Percentiles rank a stretch among this genome's conserved stretches.
Evolutionary conservation across 2,329 filamentous ascomycete species (phyloP).

Genomic region (Aspergillus proliferans): DNA sequence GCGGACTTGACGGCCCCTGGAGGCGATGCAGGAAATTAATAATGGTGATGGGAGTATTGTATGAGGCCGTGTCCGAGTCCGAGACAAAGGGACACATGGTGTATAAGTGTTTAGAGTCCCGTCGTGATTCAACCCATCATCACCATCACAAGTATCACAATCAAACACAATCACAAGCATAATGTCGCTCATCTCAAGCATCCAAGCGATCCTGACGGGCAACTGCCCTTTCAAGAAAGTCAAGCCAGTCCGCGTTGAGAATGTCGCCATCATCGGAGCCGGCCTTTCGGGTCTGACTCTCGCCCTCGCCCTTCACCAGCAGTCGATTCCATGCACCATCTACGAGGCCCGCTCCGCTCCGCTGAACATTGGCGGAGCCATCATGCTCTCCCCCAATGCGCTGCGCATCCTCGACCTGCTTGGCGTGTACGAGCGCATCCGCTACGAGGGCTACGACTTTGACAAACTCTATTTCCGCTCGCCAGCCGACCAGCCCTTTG

Average conservation of each 20-base stretch:
- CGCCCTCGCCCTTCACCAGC: slow-evolving; percentile 49
- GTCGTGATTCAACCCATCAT: no score
- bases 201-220: not conserved
- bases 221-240: no score
- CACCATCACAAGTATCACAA: no score
- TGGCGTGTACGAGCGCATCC: slow-evolving; percentile 44
- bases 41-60: no score
- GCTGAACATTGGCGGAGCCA: slow-evolving; percentile 47
- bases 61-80: no score
- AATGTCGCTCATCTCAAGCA: not conserved
- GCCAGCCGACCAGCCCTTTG: slow-evolving; percentile 32
- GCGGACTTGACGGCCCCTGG: no score
- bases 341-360: slow-evolving; percentile 47
- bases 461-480: slow-evolving; percentile 42
- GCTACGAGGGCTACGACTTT: slow-evolving; percentile 46
- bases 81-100: no score
- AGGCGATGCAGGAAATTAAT: no score
- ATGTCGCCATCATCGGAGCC: slow-evolving; percentile 44
- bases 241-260: not conserved
- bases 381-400: slow-evolving; percentile 57
- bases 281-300: slow-evolving; percentile 50
- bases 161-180: no score
- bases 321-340: slow-evolving; percentile 45
- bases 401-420: slow-evolving; percentile 49
- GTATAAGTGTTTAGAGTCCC: no score